Evolutionary conservation across 768 basidiomycete species (phyloP).

Genomic region (Tulasnella sp.): DNA sequence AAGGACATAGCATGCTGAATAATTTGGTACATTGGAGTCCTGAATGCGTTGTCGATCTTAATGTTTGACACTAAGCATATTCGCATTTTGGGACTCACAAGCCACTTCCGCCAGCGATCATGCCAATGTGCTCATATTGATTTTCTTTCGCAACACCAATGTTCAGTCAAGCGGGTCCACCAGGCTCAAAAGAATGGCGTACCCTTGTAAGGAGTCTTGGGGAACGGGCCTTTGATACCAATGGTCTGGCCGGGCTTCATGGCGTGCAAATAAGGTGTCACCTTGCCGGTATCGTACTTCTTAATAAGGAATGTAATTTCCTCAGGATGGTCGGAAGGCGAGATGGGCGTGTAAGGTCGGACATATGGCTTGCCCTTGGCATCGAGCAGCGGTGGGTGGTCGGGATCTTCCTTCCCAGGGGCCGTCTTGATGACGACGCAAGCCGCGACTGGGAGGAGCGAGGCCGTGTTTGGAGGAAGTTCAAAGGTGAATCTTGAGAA

Average conservation of each 20-base stretch:
- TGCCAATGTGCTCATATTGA: slow-evolving; percentile 80
- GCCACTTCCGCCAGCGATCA: slow-evolving; percentile 93
- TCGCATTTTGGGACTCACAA: slow-evolving; percentile 57
- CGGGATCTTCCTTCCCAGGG: slow-evolving; percentile 53
- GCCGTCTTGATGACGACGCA: slow-evolving; percentile 78
- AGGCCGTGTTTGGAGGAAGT: slow-evolving; percentile 75
- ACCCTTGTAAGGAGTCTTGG: slow-evolving; percentile 88
- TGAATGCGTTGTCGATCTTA: slow-evolving; percentile 42
- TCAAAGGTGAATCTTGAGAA: slow-evolving; percentile 72
- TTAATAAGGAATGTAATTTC: slow-evolving; percentile 84
- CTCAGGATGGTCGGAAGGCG: slow-evolving; percentile 71
- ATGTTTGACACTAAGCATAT: background rate
- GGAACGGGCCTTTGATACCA: slow-evolving; percentile 86
- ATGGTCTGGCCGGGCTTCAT: slow-evolving; percentile 82
- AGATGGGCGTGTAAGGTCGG: slow-evolving; percentile 93
- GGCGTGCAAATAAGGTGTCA: slow-evolving; percentile 75
- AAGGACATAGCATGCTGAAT: slow-evolving; percentile 65
- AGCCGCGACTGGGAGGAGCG: slow-evolving; percentile 77
- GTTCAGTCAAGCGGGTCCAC: background rate
- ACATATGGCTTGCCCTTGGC: slow-evolving; percentile 85
- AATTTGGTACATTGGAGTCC: slow-evolving; percentile 84
- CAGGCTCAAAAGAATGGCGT: too few relatives aligned
- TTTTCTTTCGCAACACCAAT: slow-evolving; percentile 54
- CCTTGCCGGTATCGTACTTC: slow-evolving; percentile 77
- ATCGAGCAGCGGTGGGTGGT: slow-evolving; percentile 52